These are phyloP conservation scores for Lupinus albus DNA, from an alignment of 306 rosid species.

Conservation along the genomic window DNA sequence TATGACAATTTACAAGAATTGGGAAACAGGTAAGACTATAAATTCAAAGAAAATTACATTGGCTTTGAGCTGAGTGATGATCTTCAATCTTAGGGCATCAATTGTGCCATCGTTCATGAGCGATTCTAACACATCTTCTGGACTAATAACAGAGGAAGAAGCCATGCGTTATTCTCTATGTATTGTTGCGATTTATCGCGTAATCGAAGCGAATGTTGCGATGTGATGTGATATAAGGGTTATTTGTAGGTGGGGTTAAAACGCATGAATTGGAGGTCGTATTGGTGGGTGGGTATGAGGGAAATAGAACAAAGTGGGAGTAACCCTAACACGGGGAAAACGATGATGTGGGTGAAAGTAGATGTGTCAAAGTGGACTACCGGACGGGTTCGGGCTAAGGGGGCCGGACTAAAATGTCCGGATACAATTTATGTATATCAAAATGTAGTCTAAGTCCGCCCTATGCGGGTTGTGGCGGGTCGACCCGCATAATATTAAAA, in stretches of 20 bases:
- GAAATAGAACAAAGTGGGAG: background rate
- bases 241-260: no score
- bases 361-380: no score
- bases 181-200: background rate
- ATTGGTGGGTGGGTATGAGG: constrained; percentile 9
- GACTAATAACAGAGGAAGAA: constrained; percentile 72
- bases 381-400: no score
- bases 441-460: no score
- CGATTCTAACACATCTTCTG: constrained; percentile 85
- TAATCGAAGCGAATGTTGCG: constrained; percentile 1
- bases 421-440: no score
- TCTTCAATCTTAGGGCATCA: constrained; percentile 88
- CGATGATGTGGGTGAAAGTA: background rate
- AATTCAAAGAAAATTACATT: constrained; percentile 51
- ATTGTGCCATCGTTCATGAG: constrained; percentile 94
- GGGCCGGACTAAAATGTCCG: no score
- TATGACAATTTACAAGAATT: background rate
- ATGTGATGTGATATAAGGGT: background rate
- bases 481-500: no score
- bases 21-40: constrained; percentile 10
- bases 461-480: no score
- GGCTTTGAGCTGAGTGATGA: constrained; percentile 97
- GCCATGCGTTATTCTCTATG: constrained; percentile 42
- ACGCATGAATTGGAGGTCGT: constrained; percentile 22
- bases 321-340: constrained; percentile 25